Evolutionary conservation across 2,329 filamentous ascomycete species (phyloP).

Genomic region (Ceratocystis colombiana): DNA sequence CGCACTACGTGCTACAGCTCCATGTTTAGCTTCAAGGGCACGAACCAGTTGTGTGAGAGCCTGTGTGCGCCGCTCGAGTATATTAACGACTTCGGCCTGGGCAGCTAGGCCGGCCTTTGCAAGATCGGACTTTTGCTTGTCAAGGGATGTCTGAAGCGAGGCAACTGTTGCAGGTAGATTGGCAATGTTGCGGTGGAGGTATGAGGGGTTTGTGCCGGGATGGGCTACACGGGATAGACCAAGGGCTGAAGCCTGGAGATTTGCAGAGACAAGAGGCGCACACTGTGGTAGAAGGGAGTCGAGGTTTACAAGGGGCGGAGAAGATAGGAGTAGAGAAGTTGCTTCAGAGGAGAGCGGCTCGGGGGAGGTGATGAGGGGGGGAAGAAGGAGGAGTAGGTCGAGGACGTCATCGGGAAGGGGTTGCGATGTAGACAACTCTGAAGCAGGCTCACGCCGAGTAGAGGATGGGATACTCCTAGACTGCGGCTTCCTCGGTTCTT

Average conservation of each 20-base stretch:
- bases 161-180: constrained; percentile 37
- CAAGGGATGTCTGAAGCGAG: constrained; percentile 33
- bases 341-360: constrained; percentile 34
- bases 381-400: constrained; percentile 43
- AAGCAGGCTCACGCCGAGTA: constrained; percentile 26
- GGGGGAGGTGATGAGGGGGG: constrained; percentile 37
- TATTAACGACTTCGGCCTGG: constrained; percentile 27
- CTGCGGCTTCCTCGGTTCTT: constrained; percentile 29
- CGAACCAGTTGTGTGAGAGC: constrained; percentile 39
- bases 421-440: constrained; percentile 29
- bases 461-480: constrained; percentile 27
- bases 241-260: constrained; percentile 42
- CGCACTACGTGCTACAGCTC: constrained; percentile 41
- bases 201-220: constrained; percentile 44
- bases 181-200: constrained; percentile 48
- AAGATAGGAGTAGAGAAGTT: constrained; percentile 39
- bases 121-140: constrained; percentile 32
- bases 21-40: constrained; percentile 46
- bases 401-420: constrained; percentile 35
- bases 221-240: constrained; percentile 40
- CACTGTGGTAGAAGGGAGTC: constrained; percentile 41
- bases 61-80: constrained; percentile 35
- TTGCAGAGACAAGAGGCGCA: constrained; percentile 39
- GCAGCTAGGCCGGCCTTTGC: constrained; percentile 35
- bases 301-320: constrained; percentile 42